Base-by-base conservation (phyloP, 2,329 filamentous ascomycete species). In the Pseudocercospora fuligena region DNA sequence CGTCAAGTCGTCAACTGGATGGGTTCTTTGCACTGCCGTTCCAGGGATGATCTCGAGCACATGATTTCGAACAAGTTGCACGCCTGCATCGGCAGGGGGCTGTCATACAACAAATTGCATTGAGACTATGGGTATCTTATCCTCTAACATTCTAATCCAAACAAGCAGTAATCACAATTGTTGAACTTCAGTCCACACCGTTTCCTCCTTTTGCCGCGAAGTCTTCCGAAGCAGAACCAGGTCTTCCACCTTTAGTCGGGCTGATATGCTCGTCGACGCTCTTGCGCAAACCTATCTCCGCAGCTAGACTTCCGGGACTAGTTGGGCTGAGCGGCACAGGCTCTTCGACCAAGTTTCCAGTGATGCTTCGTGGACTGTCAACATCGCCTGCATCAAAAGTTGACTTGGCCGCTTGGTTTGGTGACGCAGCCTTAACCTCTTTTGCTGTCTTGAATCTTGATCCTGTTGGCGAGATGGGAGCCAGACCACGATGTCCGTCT, bases 401-500 rank as follows among this genome's bases (percentile, higher is more conserved):
- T 3, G 68, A 33, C 36, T 69, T 73, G 11, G 62, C 51, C n/a
- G 63, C 63, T 2, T 66, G 60, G 9, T 61, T 36, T 8, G 67
- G 60, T 27, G 65, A 62, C 12, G 63, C 31, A 21, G 58, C 40
- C 31, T 65, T 65, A 16, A 66, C 64, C 51, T 66, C 36, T n/a
- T 65, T 29, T 25, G 61, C 23, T 63, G 56, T 68, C 64, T 67
- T 66, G 46, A 63, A 60, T 5, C 36, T 33, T 16, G 60, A 53
- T 29, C 43, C 59, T 3, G 57, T 65, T 2, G 64, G 61, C 21
- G 49, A 43, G 63, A 19, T 70, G 5, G 74, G 76, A 5, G 70
- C 73, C 11, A 83, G 71, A 12, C 81, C 81, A 43, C 81, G 76
- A 63, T 81, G 81, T 2, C 74, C 74, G 29, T 78, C 76, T 1